Evolutionary conservation across 2,329 filamentous ascomycete species (phyloP), one percentile per base, ranked within the genome.

Genomic region (Xylaria sp.): DNA sequence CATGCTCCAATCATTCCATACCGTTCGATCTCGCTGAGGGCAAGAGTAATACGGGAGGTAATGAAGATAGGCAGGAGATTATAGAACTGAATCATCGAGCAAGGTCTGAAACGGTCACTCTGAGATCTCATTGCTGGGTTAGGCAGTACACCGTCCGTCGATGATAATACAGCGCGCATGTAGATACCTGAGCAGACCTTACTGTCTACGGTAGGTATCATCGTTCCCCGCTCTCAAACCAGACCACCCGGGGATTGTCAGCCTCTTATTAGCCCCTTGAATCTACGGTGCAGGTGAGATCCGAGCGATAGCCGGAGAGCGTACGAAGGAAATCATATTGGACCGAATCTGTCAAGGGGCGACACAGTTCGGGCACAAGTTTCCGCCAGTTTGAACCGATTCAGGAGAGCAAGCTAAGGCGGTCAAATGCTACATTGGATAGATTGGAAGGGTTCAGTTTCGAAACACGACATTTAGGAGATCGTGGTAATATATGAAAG

Each of bases 101-200:
- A 64, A 60, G 64, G 64, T 61, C 67, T 70, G 66, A 69, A 69
- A 71, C 68, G 54, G 63, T 62, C 66, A 54, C 54, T 59, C 49
- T 55, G 58, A 58, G 57, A 63, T 58, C 29, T 38, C 41, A 57
- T 63, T 40, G 53, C 66, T 47, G 40, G 47, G 66, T 65, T 60
- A 60, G 68, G 70, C 54, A 68, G 66, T 58, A 52, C 35, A 49
- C 46, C 54, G 62, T 55, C 54, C 49, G 62, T 61, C 60, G 65
- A 67, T 67, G 66, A 25, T 40, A 66, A 59, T 64, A 60, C 48
- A n/a, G n/a, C n/a, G 51, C 35, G 41, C 44, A 48, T 21, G 31
- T 33, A 58, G 41, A 38, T 43, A 44, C 21, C 21, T 47, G 21
- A 38, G 13, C n/a, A n/a, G n/a, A n/a, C n/a, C n/a, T n/a, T n/a